Conservation (phyloP, 2,329 filamentous ascomycete species). For the Claviceps paspali region DNA sequence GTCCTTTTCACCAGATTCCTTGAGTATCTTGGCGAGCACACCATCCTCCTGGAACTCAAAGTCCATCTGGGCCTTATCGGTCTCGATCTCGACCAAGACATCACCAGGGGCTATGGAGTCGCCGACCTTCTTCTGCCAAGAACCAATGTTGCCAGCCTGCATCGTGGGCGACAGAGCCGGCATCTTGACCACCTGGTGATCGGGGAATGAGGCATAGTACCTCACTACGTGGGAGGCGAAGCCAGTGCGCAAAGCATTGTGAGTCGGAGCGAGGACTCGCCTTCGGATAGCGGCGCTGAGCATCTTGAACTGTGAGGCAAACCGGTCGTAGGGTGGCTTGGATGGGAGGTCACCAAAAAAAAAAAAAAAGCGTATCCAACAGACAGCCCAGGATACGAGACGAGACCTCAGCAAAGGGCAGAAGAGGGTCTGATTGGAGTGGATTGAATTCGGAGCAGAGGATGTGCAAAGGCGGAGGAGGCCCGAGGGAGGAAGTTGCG, state of each 20-base stretch:
- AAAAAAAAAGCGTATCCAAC: too few species aligned
- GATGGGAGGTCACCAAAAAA: slow-evolving; percentile 9
- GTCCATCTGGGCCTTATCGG: slow-evolving; percentile 99
- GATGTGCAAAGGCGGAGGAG: slow-evolving; percentile 5
- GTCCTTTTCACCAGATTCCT: slow-evolving; percentile 87
- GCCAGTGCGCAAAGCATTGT: slow-evolving; percentile 34
- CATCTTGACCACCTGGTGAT: slow-evolving; percentile 94
- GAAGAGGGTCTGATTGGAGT: slow-evolving; percentile 4
- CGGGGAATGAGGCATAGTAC: slow-evolving; percentile 72
- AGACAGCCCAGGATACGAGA: neutral
- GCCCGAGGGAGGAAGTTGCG: slow-evolving; percentile 7
- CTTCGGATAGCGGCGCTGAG: slow-evolving; percentile 49
- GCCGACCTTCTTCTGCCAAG: slow-evolving; percentile 95
- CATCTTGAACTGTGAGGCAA: slow-evolving; percentile 28
- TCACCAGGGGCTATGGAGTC: slow-evolving; percentile 80
- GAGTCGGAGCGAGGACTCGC: slow-evolving; percentile 39
- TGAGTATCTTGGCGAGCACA: slow-evolving; percentile 84
- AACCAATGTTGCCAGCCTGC: slow-evolving; percentile 89
- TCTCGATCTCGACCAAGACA: slow-evolving; percentile 95
- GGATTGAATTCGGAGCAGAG: slow-evolving; percentile 7
- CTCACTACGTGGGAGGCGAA: slow-evolving; percentile 41
- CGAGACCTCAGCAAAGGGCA: slow-evolving; percentile 1
- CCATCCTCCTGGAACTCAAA: slow-evolving; percentile 99
- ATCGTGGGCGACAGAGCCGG: slow-evolving; percentile 95
- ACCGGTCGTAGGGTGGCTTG: slow-evolving; percentile 7